phyloP scores from a whole-genome alignment of 2,329 filamentous ascomycete species.

The Beauveria scarabaeidicola region DNA sequence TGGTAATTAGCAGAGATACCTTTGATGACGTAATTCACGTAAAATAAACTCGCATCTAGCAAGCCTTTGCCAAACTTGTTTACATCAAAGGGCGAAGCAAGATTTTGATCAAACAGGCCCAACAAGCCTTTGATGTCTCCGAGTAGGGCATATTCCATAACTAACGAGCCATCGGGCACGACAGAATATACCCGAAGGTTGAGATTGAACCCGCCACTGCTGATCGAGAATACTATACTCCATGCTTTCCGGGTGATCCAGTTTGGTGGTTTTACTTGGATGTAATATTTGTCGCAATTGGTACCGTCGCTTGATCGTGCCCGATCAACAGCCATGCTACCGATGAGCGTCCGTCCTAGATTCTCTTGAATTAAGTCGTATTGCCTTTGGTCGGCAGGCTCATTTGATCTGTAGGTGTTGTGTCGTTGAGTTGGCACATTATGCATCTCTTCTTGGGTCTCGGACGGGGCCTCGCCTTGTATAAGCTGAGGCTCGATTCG shows the following conservation, averaged over 20 bases:
- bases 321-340: neutral
- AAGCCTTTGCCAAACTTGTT: neutral
- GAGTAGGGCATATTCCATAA: neutral
- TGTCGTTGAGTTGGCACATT: too few relatives aligned
- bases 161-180: neutral
- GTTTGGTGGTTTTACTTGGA: neutral
- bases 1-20: neutral
- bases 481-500: too few relatives aligned
- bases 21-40: neutral
- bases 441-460: too few relatives aligned
- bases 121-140: neutral
- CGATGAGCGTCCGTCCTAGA: too few relatives aligned
- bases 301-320: neutral
- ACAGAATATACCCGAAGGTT: neutral
- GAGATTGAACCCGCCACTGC: neutral
- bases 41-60: neutral
- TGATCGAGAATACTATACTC: neutral
- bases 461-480: too few relatives aligned
- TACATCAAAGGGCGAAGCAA: neutral
- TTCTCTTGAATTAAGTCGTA: too few relatives aligned
- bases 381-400: too few relatives aligned
- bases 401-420: too few relatives aligned
- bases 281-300: neutral
- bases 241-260: neutral
- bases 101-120: neutral